A percentile compares a stretch with the other conserved stretches of the same genome.
Evolutionary conservation across 1,139 yeast species (phyloP).

Genomic region (Pichia sp.): DNA sequence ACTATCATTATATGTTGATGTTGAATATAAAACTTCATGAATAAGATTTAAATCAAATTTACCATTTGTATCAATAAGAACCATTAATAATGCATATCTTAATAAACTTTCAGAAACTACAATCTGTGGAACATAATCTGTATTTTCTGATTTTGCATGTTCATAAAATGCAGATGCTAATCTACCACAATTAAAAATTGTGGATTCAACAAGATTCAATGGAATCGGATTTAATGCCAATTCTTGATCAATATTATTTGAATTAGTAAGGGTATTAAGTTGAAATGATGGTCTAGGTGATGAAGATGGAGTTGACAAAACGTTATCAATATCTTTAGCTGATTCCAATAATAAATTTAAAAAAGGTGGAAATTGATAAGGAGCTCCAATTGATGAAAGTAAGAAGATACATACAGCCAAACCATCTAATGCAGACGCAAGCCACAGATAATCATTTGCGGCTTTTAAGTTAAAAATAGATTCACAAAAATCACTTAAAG

Average conservation of each 20-base stretch:
- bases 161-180: conserved; percentile 55
- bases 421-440: conserved; percentile 80
- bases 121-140: conserved; percentile 77
- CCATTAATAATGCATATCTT: conserved; percentile 58
- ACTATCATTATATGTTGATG: conserved; percentile 21
- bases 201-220: conserved; percentile 34
- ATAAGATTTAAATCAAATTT: conserved; percentile 42
- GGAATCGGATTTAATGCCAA: conserved; percentile 18
- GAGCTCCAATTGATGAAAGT: conserved; percentile 51
- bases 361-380: conserved; percentile 55
- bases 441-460: conserved; percentile 77
- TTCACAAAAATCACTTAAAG: conserved; percentile 66
- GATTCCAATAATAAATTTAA: conserved; percentile 31
- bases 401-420: conserved; percentile 61
- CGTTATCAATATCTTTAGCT: conserved; percentile 18
- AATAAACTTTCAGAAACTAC: conserved; percentile 71
- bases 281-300: conserved; percentile 43
- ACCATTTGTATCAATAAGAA: conserved; percentile 46
- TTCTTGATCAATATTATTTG: background rate
- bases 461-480: conserved; percentile 56
- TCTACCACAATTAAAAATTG: conserved; percentile 45
- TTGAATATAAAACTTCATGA: conserved; percentile 34
- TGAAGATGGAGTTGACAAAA: conserved; percentile 35
- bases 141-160: conserved; percentile 51
- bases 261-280: conserved; percentile 4